Evolutionary conservation across 2,329 filamentous ascomycete genomes (phyloP).

Genomic region (Stachybotrys chlorohalonatus): DNA sequence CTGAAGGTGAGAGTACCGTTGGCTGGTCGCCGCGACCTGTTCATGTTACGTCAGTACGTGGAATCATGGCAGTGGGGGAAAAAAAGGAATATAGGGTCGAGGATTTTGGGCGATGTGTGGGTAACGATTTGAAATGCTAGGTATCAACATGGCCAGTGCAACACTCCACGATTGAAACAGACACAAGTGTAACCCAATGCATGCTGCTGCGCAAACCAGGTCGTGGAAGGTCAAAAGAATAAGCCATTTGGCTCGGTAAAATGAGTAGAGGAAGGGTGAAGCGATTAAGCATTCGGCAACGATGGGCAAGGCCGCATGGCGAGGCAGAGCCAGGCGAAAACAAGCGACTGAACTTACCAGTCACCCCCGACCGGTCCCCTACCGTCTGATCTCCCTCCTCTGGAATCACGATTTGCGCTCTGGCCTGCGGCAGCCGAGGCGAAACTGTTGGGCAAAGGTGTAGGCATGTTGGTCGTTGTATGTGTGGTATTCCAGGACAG

Average conservation of each 20-base stretch:
- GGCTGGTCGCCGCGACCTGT: conserved; percentile 47
- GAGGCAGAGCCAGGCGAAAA: conserved; percentile 1
- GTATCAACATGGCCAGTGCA: not conserved
- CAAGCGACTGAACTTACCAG: conserved; percentile 48
- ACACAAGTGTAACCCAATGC: not conserved
- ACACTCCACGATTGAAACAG: not conserved
- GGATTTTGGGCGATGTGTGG: not conserved
- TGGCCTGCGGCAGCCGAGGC: conserved; percentile 75
- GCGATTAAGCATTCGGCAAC: conserved; percentile 1
- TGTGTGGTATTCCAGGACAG: conserved; percentile 4
- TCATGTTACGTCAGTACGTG: conserved; percentile 5
- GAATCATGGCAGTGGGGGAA: not conserved
- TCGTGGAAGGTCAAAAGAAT: not conserved
- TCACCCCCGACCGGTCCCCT: conserved; percentile 54
- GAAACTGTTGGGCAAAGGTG: conserved; percentile 74
- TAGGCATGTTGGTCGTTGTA: conserved; percentile 45
- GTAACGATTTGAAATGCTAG: not conserved
- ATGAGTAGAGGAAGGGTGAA: conserved; percentile 3
- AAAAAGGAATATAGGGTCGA: not conserved
- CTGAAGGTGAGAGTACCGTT: conserved; percentile 59
- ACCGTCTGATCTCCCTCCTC: conserved; percentile 48
- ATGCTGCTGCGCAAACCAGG: not conserved
- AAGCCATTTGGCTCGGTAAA: not conserved
- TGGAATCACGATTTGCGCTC: conserved; percentile 50
- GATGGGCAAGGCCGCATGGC: not conserved